Percentiles rank a stretch among this genome's conserved stretches.
phyloP scores from a whole-genome alignment of 78 protist genomes.

The Paratrimastix pyriformis region DNA sequence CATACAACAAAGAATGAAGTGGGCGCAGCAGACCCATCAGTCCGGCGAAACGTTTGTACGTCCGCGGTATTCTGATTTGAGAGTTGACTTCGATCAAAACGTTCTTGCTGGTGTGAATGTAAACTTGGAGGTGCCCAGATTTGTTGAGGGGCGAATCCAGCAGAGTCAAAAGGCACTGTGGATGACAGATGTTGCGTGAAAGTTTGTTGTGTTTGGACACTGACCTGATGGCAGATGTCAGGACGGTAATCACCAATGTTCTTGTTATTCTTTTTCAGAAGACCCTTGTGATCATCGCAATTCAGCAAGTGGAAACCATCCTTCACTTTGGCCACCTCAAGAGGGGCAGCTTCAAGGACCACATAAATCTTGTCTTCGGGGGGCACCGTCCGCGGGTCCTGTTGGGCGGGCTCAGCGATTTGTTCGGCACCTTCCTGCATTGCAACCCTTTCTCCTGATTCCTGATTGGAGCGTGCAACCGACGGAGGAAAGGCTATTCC shows the following conservation, averaged over 20 bases:
- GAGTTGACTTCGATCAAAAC: conserved; percentile 82
- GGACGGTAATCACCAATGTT: conserved; percentile 80
- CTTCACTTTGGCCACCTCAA: no score
- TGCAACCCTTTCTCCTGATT: no score
- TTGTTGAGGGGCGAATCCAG: conserved; percentile 94
- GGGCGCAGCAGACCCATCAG: conserved; percentile 65
- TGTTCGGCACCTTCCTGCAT: no score
- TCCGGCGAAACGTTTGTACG: conserved; percentile 84
- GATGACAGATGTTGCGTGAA: not conserved
- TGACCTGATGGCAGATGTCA: conserved; percentile 86
- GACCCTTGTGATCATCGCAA: conserved; percentile 73
- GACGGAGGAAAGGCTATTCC: no score
- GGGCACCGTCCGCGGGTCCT: no score
- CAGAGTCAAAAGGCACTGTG: conserved; percentile 77
- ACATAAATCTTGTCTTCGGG: no score
- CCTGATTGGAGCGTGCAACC: no score
- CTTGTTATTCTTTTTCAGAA: conserved; percentile 52
- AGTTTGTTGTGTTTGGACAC: no score
- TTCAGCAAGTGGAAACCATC: conserved; percentile 60
- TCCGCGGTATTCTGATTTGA: conserved; percentile 86
- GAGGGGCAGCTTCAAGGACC: no score
- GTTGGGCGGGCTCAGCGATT: no score
- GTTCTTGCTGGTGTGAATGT: conserved; percentile 57
- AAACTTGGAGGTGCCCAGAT: conserved; percentile 87
- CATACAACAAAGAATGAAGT: not conserved